Evolutionary conservation across 495 filamentous ascomycete genomes (phyloP), one percentile per base, ranked within the genome.

Genomic region (Amorphotheca resinae): DNA sequence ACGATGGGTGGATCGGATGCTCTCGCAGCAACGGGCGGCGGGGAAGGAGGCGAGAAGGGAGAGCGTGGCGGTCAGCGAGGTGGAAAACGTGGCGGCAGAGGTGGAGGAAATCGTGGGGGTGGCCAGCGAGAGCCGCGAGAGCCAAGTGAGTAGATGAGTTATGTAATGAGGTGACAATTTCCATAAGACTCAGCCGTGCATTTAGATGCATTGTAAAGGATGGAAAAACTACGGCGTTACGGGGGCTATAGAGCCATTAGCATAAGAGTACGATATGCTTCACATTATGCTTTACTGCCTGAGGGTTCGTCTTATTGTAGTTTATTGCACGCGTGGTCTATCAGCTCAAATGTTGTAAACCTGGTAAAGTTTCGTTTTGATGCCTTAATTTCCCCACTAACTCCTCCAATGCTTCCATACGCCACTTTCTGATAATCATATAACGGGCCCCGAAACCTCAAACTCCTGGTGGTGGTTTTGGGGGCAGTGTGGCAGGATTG

Each of bases 1-100:
- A 81, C 79, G 12, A 71, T 72, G 41, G 77, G 73, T 35, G 53
- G 55, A 2, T 59, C 67, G 49, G 70, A 71, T 40, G 49, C 50
- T 3, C 46, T 55, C 15, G 64, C 63, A 5, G 65, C 66, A 46
- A 65, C 64, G 2, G 57, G 56, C 50, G 61, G 59, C 17, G 60
- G 55, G 20, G 62, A 63, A 22, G 49, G 35, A 8, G 41, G 42
- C 9, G 58, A 64, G 5, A 61, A 57, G 22, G 39, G 21, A 14
- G 60, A 62, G 30, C 60, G 59, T 31, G 64, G 56, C 22, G 49
- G 49, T 3, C 55, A 61, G 22, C 52, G 56, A 33, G 51, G 58
- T 28, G 59, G 63, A 15, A 59, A 65, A n/a, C 41, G 64, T 9
- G 60, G 64, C 2, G 65, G 65, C 16, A 55, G 60, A 44, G 56